Conservation (phyloP, 2,329 filamentous ascomycete species). For the Diaporthe nobilis region DNA sequence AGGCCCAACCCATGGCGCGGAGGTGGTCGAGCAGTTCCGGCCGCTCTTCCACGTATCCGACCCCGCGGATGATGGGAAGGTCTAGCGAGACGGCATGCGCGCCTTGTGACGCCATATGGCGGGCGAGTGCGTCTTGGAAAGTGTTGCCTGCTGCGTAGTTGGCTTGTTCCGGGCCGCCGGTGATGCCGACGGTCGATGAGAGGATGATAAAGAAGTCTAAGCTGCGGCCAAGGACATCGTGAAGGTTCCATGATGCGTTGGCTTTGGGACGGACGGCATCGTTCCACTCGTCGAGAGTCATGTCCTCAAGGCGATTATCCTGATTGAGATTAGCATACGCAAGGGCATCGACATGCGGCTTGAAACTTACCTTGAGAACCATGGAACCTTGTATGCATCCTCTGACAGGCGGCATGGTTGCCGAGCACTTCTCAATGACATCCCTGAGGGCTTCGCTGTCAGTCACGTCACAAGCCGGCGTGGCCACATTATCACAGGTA, state of each 20-base stretch:
- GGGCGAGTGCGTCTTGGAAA: constrained; percentile 46
- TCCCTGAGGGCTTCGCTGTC: constrained; percentile 28
- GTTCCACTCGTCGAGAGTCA: constrained; percentile 43
- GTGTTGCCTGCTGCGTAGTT: constrained; percentile 47
- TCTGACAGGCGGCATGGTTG: constrained; percentile 40
- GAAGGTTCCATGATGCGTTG: constrained; percentile 32
- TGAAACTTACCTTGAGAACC: constrained; percentile 44
- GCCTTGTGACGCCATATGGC: constrained; percentile 44
- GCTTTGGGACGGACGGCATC: constrained; percentile 37
- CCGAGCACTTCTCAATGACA: constrained; percentile 27
- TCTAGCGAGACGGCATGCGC: constrained; percentile 44
- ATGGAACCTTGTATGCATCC: constrained; percentile 44
- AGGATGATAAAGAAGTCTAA: constrained; percentile 45
- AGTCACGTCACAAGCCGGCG: constrained; percentile 44
- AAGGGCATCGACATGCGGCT: not conserved
- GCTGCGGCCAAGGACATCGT: constrained; percentile 1
- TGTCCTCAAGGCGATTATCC: constrained; percentile 42
- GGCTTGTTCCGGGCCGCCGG: constrained; percentile 45
- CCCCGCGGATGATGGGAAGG: constrained; percentile 41
- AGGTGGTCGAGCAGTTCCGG: constrained; percentile 46
- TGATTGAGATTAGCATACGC: constrained; percentile 7
- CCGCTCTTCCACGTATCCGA: constrained; percentile 45
- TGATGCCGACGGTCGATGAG: constrained; percentile 45
- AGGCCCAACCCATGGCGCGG: constrained; percentile 36
- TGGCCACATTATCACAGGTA: constrained; percentile 30